phyloP scores from a whole-genome alignment of 2,329 filamentous ascomycete genomes.

The Cladosporium cucumerinum region DNA sequence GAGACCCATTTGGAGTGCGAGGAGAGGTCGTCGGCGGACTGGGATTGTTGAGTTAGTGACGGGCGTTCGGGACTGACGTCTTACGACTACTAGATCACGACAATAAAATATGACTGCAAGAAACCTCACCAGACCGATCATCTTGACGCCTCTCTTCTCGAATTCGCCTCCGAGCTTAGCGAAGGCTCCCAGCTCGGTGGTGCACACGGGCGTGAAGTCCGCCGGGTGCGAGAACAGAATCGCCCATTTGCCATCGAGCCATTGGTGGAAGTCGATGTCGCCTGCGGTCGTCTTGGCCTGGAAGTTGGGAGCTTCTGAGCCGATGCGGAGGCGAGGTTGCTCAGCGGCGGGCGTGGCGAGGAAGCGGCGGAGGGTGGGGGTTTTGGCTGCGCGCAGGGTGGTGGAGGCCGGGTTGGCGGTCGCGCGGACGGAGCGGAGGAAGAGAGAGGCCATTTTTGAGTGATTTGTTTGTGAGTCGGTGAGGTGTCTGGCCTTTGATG shows the following conservation, averaged over 20 bases:
- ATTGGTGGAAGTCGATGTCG: conserved; percentile 78
- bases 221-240: conserved; percentile 80
- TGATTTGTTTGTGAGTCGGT: background rate
- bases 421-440: conserved; percentile 10
- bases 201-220: conserved; percentile 94
- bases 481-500: background rate
- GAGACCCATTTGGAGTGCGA: conserved; percentile 87
- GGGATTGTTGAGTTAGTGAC: background rate
- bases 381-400: conserved; percentile 8
- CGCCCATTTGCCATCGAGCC: conserved; percentile 74
- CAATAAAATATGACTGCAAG: background rate
- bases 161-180: conserved; percentile 87
- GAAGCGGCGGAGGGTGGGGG: conserved; percentile 31
- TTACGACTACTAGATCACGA: background rate
- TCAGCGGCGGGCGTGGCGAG: conserved; percentile 21
- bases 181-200: conserved; percentile 90
- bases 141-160: conserved; percentile 79
- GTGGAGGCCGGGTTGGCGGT: conserved; percentile 6
- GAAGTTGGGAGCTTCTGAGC: conserved; percentile 71
- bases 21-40: conserved; percentile 75
- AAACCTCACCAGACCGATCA: conserved; percentile 67
- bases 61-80: background rate
- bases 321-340: conserved; percentile 44
- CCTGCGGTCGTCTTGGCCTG: conserved; percentile 72
- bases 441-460: conserved; percentile 6